Conservation (phyloP, 805 yeast species). For the Jamesozyma hellenica region DNA sequence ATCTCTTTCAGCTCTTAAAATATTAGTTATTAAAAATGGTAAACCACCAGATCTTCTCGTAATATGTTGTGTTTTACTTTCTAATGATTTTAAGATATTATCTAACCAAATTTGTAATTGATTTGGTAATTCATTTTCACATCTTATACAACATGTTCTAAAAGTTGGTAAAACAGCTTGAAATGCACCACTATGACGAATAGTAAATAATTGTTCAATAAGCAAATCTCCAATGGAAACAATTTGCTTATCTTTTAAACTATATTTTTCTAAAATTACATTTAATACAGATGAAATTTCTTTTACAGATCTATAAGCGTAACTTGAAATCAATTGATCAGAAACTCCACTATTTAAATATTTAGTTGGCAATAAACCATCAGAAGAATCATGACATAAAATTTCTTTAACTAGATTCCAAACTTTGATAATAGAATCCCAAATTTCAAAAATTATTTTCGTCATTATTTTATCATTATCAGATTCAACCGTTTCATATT, state of each 20-base stretch:
- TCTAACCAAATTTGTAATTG: constrained; percentile 51
- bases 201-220: constrained; percentile 55
- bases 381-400: constrained; percentile 61
- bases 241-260: constrained; percentile 21
- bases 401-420: constrained; percentile 34
- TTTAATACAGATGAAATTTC: constrained; percentile 56
- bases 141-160: constrained; percentile 51
- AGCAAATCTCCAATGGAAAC: constrained; percentile 41
- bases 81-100: constrained; percentile 42
- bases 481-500: constrained; percentile 10
- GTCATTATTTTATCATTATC: neutral
- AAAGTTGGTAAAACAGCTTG: constrained; percentile 81
- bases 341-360: constrained; percentile 32
- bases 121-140: constrained; percentile 32
- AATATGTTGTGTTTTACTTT: constrained; percentile 53
- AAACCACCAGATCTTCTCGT: constrained; percentile 90
- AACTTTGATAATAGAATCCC: constrained; percentile 16
- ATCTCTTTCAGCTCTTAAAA: constrained; percentile 43
- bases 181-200: constrained; percentile 87
- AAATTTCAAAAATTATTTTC: constrained; percentile 3
- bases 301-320: constrained; percentile 74
- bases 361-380: constrained; percentile 47
- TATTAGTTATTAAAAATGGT: constrained; percentile 69
- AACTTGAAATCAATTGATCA: constrained; percentile 46
- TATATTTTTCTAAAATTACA: constrained; percentile 31